phyloP scores from a whole-genome alignment of 306 rosid species.

The Cucurbita ficifolia region DNA sequence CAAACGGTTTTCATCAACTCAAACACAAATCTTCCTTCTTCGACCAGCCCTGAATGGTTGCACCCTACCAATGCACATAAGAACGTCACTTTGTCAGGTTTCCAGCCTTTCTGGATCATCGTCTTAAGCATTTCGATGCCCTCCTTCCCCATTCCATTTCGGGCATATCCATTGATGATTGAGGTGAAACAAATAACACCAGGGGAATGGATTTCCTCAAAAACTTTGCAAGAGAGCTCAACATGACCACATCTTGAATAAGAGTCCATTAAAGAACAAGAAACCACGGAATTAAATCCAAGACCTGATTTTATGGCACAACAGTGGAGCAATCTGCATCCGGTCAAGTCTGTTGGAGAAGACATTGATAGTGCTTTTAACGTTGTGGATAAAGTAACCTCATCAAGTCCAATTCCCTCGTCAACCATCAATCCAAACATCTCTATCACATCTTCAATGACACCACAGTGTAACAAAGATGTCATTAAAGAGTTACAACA shows the following conservation, averaged over 20 bases:
- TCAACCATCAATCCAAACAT: conserved; percentile 70
- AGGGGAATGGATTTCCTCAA: conserved; percentile 41
- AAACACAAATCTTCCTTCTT: conserved; percentile 49
- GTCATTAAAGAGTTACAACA: conserved; percentile 80
- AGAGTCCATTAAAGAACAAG: conserved; percentile 56
- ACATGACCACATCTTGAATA: conserved; percentile 58
- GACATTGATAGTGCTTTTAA: conserved; percentile 57
- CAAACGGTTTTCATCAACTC: conserved; percentile 39
- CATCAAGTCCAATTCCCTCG: conserved; percentile 51
- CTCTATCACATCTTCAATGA: conserved; percentile 48
- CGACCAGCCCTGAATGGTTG: conserved; percentile 51
- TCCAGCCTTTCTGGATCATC: conserved; percentile 44
- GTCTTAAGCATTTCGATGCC: conserved; percentile 39
- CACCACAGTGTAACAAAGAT: conserved; percentile 48
- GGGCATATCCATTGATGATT: conserved; percentile 61
- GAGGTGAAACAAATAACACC: conserved; percentile 59
- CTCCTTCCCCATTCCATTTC: conserved; percentile 67
- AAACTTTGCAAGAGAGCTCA: conserved; percentile 39
- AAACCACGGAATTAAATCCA: conserved; percentile 37
- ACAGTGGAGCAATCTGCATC: conserved; percentile 44
- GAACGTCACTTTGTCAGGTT: conserved; percentile 62
- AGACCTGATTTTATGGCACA: conserved; percentile 59
- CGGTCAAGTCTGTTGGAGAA: conserved; percentile 22
- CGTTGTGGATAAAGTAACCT: conserved; percentile 51
- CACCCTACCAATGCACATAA: conserved; percentile 65